Evolutionary conservation across 2,329 filamentous ascomycete species (phyloP), one percentile per base, ranked within the genome.

Genomic region (Lomentospora prolificans): DNA sequence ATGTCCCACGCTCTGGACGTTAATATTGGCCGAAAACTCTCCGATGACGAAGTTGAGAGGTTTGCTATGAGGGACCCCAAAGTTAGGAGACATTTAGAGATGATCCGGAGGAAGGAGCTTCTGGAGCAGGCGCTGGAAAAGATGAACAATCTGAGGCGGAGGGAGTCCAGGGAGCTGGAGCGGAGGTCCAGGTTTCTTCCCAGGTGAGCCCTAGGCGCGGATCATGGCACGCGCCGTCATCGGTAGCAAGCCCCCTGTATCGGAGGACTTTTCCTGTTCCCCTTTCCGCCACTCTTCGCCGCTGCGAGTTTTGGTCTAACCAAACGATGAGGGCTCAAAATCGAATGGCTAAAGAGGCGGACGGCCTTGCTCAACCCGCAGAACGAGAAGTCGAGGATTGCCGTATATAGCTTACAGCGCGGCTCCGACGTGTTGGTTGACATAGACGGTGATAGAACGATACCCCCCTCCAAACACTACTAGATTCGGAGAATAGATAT

Each of bases 61-160:
- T 96, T 99, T 63, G 94, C 94, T 3, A 84, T 89, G 55, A 94
- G 99, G 70, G 95, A 99, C 65, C 87, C 90, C 17, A 94, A 92
- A 70, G 86, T 99, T 59, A 81, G 86, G 60, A 80, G 86, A 51
- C 95, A 99, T 68, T 77, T 99, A 46, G 95, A 99, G 63, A 85
- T 97, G 24, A 95, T 97, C 61, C 81, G 85, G 60, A 80, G 91
- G 61, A 99, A 99, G 72, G 91, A 96, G 65, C 77, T 96, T 58
- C 79, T 99, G 3, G 92, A 99, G 73, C 76, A 96, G 56, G 94
- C 96, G 4, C 76, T 99, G 28, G 87, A 90, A 67, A 97, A 99
- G 78, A 97, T 99, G 82, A 91, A 97, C 68, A 87, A 89, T 57
- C 72, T 99, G 64, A 79, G 89, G 58, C 86, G 91, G 64, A 75